These are phyloP conservation scores for Zygoascus bituminiphila DNA, from an alignment of 805 yeast genomes.

Conservation along the genomic window DNA sequence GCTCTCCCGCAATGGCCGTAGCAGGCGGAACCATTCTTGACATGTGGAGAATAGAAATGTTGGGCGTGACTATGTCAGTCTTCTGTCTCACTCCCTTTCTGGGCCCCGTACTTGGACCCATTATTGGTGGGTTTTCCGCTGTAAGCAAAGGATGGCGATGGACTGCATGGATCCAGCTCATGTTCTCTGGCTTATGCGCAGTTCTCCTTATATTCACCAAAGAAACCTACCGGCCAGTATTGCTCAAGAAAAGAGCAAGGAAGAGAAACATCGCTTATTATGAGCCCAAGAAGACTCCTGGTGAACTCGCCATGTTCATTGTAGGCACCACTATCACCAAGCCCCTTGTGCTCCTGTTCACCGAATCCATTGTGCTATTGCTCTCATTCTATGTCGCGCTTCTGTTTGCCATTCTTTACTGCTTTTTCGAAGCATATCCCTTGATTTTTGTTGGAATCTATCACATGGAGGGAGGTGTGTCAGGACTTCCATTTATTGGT, in stretches of 20 bases:
- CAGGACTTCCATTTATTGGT: conserved; percentile 30
- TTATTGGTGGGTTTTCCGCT: conserved; percentile 49
- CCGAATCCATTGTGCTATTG: not conserved
- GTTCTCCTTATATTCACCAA: not conserved
- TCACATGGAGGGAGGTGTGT: conserved; percentile 5
- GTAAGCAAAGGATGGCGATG: conserved; percentile 55
- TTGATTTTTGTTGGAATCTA: not conserved
- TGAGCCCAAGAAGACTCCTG: not conserved
- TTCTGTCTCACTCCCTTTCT: conserved; percentile 72
- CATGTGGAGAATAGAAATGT: conserved; percentile 57
- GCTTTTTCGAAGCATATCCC: conserved; percentile 4
- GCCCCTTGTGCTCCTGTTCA: not conserved
- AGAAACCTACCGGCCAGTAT: not conserved
- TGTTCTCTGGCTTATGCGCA: not conserved
- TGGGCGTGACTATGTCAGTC: conserved; percentile 63
- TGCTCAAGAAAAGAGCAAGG: conserved; percentile 3
- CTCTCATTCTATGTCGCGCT: conserved; percentile 1
- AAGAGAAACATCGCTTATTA: not conserved
- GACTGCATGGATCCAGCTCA: conserved; percentile 16
- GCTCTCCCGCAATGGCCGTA: conserved; percentile 76
- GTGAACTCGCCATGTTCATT: not conserved
- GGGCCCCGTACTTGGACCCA: conserved; percentile 70
- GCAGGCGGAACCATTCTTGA: conserved; percentile 82
- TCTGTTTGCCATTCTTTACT: conserved; percentile 2
- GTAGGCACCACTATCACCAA: not conserved